phyloP scores from a whole-genome alignment of 345 rosid genomes.

The Hevea brasiliensis region DNA sequence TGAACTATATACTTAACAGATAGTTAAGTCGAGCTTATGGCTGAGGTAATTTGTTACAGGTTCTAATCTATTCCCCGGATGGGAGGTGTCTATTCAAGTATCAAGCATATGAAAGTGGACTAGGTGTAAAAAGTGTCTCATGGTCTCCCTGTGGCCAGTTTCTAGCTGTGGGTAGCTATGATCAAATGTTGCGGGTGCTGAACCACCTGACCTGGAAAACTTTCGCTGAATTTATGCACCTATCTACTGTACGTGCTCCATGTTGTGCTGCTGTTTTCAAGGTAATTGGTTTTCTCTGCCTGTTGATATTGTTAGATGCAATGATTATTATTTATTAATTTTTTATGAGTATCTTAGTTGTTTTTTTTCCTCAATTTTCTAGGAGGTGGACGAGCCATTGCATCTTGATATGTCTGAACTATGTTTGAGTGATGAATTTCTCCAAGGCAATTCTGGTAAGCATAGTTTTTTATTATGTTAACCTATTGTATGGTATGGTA shows the following conservation, averaged over 20 bases:
- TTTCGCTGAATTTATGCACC: conserved; percentile 91
- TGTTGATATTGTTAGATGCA: conserved; percentile 1
- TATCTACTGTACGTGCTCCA: conserved; percentile 80
- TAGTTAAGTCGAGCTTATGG: conserved; percentile 2
- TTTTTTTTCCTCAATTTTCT: conserved; percentile 23
- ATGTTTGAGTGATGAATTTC: conserved; percentile 64
- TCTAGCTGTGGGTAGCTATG: conserved; percentile 95
- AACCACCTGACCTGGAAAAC: conserved; percentile 95
- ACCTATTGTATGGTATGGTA: background rate
- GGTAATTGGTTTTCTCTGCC: conserved; percentile 38
- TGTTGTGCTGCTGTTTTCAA: conserved; percentile 87
- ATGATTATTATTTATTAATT: background rate
- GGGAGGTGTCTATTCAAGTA: conserved; percentile 92
- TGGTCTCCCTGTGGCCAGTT: conserved; percentile 99
- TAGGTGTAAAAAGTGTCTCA: conserved; percentile 86
- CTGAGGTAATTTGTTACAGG: conserved; percentile 45
- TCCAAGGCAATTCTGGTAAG: conserved; percentile 68
- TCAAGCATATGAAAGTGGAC: conserved; percentile 95
- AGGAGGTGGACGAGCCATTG: conserved; percentile 93
- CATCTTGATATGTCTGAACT: conserved; percentile 83
- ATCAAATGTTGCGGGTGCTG: conserved; percentile 85
- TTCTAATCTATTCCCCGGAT: conserved; percentile 90
- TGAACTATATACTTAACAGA: background rate
- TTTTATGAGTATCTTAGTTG: conserved; percentile 8
- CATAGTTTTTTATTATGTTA: background rate